Conservation (phyloP, 805 yeast species). For the Suhomyces canberraensis region DNA sequence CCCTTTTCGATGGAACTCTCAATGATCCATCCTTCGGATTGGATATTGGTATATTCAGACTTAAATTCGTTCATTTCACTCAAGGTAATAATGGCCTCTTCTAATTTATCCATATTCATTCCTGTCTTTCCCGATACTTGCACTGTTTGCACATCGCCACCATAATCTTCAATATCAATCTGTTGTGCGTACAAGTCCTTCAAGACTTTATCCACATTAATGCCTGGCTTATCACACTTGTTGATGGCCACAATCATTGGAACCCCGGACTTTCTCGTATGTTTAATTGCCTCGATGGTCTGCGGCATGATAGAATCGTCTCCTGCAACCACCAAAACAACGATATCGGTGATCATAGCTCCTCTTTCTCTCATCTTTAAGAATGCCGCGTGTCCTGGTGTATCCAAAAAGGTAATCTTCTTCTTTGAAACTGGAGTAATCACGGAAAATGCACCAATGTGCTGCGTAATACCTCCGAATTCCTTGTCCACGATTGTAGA, state of each 20-base stretch:
- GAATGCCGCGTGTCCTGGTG: conserved; percentile 98
- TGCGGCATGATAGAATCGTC: conserved; percentile 99
- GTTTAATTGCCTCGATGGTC: conserved; percentile 92
- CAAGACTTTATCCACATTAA: conserved; percentile 70
- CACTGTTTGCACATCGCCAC: conserved; percentile 92
- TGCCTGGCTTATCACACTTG: conserved; percentile 81
- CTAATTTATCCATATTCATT: conserved; percentile 81
- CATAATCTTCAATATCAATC: conserved; percentile 85
- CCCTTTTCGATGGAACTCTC: conserved; percentile 83
- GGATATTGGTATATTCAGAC: conserved; percentile 50
- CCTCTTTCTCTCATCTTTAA: conserved; percentile 96
- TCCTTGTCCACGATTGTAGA: conserved; percentile 81
- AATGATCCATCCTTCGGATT: conserved; percentile 82
- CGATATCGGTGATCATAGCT: conserved; percentile 89
- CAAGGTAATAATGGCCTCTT: conserved; percentile 81
- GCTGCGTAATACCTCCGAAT: conserved; percentile 96
- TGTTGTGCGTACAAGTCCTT: conserved; percentile 75
- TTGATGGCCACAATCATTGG: conserved; percentile 89
- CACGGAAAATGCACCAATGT: conserved; percentile 94
- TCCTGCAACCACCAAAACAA: conserved; percentile 90
- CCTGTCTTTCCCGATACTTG: conserved; percentile 89
- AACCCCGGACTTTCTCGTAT: conserved; percentile 77
- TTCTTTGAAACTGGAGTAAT: conserved; percentile 71
- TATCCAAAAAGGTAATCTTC: conserved; percentile 84
- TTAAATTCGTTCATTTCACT: conserved; percentile 80